Percentiles rank a stretch among this genome's conserved stretches.
These are phyloP conservation scores for Teunomyces funiuensis DNA, from an alignment of 805 yeast species.

Conservation along the genomic window DNA sequence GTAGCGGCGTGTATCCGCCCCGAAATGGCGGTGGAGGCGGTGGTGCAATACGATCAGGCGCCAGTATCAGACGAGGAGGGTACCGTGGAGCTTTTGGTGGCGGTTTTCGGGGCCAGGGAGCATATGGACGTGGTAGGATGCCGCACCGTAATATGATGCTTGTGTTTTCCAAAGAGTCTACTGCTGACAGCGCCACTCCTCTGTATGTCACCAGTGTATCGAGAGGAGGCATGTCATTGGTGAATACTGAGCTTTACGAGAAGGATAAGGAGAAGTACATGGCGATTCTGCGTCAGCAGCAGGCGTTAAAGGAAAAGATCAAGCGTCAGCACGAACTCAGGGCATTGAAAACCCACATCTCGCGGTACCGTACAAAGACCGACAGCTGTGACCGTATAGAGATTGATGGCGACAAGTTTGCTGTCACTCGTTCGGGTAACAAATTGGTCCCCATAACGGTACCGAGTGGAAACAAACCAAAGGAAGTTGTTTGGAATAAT, in stretches of 20 bases:
- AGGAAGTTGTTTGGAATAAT: conserved; percentile 31
- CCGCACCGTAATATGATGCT: conserved; percentile 29
- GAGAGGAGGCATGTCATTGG: conserved; percentile 38
- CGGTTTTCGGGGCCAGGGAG: conserved; percentile 1
- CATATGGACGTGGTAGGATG: not conserved
- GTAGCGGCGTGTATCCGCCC: not conserved
- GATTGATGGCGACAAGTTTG: conserved; percentile 45
- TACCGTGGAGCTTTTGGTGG: conserved; percentile 4
- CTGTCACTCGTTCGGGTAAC: conserved; percentile 40
- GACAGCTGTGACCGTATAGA: conserved; percentile 47
- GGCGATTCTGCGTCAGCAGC: conserved; percentile 14
- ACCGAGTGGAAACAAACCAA: conserved; percentile 15
- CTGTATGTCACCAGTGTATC: conserved; percentile 30
- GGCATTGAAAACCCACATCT: conserved; percentile 16
- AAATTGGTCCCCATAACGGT: conserved; percentile 39
- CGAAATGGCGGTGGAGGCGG: not conserved
- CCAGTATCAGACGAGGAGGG: not conserved
- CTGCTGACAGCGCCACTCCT: conserved; percentile 3
- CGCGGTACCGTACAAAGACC: conserved; percentile 33
- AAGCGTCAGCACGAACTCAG: conserved; percentile 15
- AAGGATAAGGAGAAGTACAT: conserved; percentile 22
- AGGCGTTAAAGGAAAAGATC: conserved; percentile 13
- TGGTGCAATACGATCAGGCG: not conserved
- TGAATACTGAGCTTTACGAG: conserved; percentile 35
- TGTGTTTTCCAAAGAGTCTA: conserved; percentile 19